Conservation (phyloP, 2,329 filamentous ascomycete species). For the Fusarium sp. region DNA sequence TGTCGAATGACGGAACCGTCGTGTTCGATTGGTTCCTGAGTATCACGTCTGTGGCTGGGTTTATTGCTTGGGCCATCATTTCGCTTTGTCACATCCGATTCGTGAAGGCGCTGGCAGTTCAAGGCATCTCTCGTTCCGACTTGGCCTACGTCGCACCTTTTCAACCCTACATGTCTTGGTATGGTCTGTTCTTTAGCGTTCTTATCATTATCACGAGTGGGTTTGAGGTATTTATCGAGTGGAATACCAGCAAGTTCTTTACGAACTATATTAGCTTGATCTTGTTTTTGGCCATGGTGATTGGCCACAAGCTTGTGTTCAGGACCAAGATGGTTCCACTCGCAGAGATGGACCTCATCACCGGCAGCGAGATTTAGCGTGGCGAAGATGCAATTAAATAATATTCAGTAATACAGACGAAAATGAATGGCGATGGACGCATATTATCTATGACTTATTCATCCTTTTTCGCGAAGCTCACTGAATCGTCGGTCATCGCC, state of each 20-base stretch:
- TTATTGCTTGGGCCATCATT: conserved; percentile 73
- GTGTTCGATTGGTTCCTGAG: conserved; percentile 83
- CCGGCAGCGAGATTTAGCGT: conserved; percentile 13
- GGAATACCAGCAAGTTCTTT: conserved; percentile 38
- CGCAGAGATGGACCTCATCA: conserved; percentile 19
- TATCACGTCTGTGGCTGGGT: conserved; percentile 74
- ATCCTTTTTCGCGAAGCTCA: no score
- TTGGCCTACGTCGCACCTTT: conserved; percentile 67
- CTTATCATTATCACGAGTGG: conserved; percentile 42
- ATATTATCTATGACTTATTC: no score
- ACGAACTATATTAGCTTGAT: conserved; percentile 42
- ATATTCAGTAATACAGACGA: not conserved
- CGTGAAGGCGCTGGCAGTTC: conserved; percentile 67
- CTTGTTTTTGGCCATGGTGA: conserved; percentile 35
- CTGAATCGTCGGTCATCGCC: not conserved
- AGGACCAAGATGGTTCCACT: conserved; percentile 20
- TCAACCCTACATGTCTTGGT: conserved; percentile 71
- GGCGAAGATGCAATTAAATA: not conserved
- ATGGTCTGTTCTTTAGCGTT: conserved; percentile 32
- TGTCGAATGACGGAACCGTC: conserved; percentile 71
- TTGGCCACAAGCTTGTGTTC: conserved; percentile 43
- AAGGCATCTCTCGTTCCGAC: conserved; percentile 59
- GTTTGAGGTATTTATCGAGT: conserved; percentile 39
- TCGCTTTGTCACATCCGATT: conserved; percentile 73
- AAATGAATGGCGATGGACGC: no score